Evolutionary conservation across 2,329 filamentous ascomycete genomes (phyloP).

Genomic region (Trichoderma sp.): DNA sequence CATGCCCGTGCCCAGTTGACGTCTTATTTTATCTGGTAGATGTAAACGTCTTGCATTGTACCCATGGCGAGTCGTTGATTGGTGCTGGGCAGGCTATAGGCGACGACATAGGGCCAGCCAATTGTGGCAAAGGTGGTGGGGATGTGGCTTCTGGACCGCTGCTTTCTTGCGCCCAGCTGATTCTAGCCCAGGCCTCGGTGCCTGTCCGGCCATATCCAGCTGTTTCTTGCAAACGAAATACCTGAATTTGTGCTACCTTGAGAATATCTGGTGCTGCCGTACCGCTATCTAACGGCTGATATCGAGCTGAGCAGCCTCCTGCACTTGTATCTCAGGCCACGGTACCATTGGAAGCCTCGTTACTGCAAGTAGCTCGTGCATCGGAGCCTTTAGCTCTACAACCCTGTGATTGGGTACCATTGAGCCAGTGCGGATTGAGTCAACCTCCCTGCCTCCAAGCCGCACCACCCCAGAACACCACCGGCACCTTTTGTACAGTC

Average conservation of each 20-base stretch:
- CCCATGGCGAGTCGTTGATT: neutral
- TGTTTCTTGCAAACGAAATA: neutral
- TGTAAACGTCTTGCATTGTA: neutral
- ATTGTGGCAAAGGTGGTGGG: constrained; percentile 10
- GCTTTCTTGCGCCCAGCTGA: neutral
- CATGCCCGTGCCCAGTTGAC: too few species aligned
- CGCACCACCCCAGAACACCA: neutral
- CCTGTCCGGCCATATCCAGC: neutral
- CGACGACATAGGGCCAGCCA: constrained; percentile 6
- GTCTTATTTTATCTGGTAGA: neutral
- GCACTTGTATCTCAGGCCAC: neutral
- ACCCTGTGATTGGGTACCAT: constrained; percentile 8
- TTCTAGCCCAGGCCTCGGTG: constrained; percentile 11
- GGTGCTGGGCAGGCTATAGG: neutral
- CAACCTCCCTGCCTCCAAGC: neutral
- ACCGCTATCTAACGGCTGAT: neutral
- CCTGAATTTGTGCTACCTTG: neutral
- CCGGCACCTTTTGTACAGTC: constrained; percentile 49
- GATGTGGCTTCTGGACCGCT: constrained; percentile 8
- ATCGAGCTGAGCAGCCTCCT: neutral
- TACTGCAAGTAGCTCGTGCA: neutral
- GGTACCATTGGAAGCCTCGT: neutral
- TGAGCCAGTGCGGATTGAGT: constrained; percentile 3
- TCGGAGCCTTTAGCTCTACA: neutral
- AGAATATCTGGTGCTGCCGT: neutral